Conservation (phyloP, 371 early-diverging fungal genomes). For the Lichtheimia ornata region DNA sequence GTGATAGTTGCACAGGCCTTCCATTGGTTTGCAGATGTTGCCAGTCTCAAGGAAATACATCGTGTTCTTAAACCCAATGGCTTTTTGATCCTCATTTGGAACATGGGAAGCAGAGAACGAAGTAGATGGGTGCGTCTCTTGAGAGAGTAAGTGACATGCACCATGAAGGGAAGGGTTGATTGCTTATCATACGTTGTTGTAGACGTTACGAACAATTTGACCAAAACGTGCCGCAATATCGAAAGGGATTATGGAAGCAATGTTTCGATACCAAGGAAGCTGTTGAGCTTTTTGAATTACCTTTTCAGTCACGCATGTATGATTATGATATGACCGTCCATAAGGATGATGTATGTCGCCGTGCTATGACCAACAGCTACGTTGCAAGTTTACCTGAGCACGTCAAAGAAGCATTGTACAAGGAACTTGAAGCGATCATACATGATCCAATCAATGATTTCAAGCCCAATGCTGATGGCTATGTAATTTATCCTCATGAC, state of each 20-base stretch:
- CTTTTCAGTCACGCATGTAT: slow-evolving; percentile 25
- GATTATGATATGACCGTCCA: slow-evolving; percentile 17
- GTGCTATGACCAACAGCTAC: slow-evolving; percentile 46
- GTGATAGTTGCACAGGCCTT: slow-evolving; percentile 58
- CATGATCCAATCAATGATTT: slow-evolving; percentile 24
- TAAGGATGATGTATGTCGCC: slow-evolving; percentile 28
- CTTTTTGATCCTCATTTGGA: slow-evolving; percentile 46
- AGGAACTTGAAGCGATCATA: slow-evolving; percentile 25
- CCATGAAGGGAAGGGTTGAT: background rate
- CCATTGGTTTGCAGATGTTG: slow-evolving; percentile 58
- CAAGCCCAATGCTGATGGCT: slow-evolving; percentile 10
- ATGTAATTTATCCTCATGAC: slow-evolving; percentile 33
- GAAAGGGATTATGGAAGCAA: slow-evolving; percentile 36
- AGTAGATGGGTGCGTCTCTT: slow-evolving; percentile 40
- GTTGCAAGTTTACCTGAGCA: slow-evolving; percentile 35
- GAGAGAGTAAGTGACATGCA: slow-evolving; percentile 26
- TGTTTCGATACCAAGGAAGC: slow-evolving; percentile 35
- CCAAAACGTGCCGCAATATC: slow-evolving; percentile 36
- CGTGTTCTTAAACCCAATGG: slow-evolving; percentile 54
- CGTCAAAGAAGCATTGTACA: slow-evolving; percentile 19
- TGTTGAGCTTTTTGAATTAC: slow-evolving; percentile 19
- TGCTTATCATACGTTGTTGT: background rate
- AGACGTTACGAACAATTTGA: slow-evolving; percentile 40
- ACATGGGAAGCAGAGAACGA: slow-evolving; percentile 43
- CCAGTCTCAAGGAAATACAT: slow-evolving; percentile 43